Evolutionary conservation across 805 yeast genomes (phyloP).

Genomic region (Starmerella roubikii): DNA sequence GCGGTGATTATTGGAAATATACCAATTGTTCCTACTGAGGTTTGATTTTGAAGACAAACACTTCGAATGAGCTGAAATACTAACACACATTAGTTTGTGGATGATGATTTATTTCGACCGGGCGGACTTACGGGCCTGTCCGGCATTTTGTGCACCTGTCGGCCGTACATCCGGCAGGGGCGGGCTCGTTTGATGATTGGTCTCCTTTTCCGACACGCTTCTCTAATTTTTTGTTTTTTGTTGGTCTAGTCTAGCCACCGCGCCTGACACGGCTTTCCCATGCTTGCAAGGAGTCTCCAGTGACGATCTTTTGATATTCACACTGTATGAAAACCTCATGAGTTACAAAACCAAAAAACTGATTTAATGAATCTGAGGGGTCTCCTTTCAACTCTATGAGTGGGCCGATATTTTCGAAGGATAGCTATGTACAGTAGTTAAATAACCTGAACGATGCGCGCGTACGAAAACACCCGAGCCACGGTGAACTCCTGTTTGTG

Average conservation of each 20-base stretch:
- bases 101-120: constrained; percentile 29
- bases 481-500: background rate
- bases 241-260: background rate
- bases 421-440: background rate
- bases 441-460: background rate
- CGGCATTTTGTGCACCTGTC: constrained; percentile 16
- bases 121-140: constrained; percentile 26
- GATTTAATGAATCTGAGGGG: constrained; percentile 29
- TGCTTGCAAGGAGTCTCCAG: constrained; percentile 10
- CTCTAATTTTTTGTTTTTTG: background rate
- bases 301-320: constrained; percentile 27
- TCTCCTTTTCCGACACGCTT: constrained; percentile 19
- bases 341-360: constrained; percentile 24
- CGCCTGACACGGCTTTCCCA: constrained; percentile 8
- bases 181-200: constrained; percentile 18
- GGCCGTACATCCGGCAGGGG: constrained; percentile 24
- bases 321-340: constrained; percentile 26
- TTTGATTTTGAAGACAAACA: constrained; percentile 14
- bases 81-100: constrained; percentile 19
- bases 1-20: constrained; percentile 22
- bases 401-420: background rate
- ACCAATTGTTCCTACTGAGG: constrained; percentile 30
- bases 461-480: background rate
- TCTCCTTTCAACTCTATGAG: too few species aligned
- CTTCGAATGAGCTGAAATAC: constrained; percentile 21